phyloP scores from a whole-genome alignment of 129 eudicot species.

The sunflower (Helianthus annuus) region HanXRQr2.0-SUNRISE NC_035433.2:2077361-2077860 shows the following conservation, averaged over 20 bases:
- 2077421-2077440: neutral
- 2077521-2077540: constrained; percentile 55
- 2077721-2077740: constrained; percentile 35
- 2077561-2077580: constrained; percentile 57
- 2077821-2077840: neutral
- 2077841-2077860: neutral
- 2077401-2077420: neutral
- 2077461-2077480: neutral
- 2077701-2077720: constrained; percentile 47
- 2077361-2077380: constrained; percentile 50
- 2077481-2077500: constrained; percentile 49
- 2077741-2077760: constrained; percentile 29
- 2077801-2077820: constrained; percentile 37
- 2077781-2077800: constrained; percentile 36
- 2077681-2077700: constrained; percentile 40
- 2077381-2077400: constrained; percentile 53
- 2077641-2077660: constrained; percentile 58
- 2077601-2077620: constrained; percentile 28
- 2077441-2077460: too few relatives aligned
- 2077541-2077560: constrained; percentile 47
- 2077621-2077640: constrained; percentile 39
- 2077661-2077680: constrained; percentile 37
- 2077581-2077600: constrained; percentile 43
- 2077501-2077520: constrained; percentile 50
- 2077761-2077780: constrained; percentile 59